A percentile compares a stretch with the other conserved stretches of the same genome.
Conservation (phyloP, 2,329 filamentous ascomycete genomes). For the Lachnellula hyalina region DNA sequence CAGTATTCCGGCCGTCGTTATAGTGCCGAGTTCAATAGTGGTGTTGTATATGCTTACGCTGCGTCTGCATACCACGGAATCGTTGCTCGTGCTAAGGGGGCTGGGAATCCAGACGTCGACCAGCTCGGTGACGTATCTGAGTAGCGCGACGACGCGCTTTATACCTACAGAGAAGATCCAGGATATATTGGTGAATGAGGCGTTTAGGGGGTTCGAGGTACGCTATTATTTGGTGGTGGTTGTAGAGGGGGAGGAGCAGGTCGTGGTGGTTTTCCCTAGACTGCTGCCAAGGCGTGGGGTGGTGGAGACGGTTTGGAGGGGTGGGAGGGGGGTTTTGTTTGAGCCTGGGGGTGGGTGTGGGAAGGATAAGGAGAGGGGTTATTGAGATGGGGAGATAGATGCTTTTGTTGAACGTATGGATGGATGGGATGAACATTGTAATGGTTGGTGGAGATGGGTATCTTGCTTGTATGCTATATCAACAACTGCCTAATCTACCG, state of each 20-base stretch:
- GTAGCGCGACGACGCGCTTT: conserved; percentile 58
- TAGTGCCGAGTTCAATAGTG: conserved; percentile 34
- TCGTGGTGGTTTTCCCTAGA: conserved; percentile 91
- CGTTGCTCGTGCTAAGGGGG: conserved; percentile 79
- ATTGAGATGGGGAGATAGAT: conserved; percentile 1
- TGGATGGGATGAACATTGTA: background rate
- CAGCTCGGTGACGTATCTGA: conserved; percentile 62
- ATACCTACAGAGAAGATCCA: conserved; percentile 91
- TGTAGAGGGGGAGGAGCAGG: conserved; percentile 79
- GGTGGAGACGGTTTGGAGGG: conserved; percentile 87
- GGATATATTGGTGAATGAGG: conserved; percentile 92
- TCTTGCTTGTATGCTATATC: background rate
- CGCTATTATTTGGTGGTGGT: conserved; percentile 85
- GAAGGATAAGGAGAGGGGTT: conserved; percentile 19
- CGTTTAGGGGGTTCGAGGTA: conserved; percentile 87
- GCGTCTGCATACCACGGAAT: conserved; percentile 62
- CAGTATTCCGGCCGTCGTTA: conserved; percentile 35
- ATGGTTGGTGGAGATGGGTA: conserved; percentile 2
- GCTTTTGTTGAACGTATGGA: conserved; percentile 4
- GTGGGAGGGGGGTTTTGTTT: conserved; percentile 75
- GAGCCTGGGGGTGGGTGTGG: conserved; percentile 43
- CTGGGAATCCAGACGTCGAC: conserved; percentile 86
- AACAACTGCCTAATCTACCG: background rate
- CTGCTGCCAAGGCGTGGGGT: conserved; percentile 69
- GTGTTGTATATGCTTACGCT: conserved; percentile 42